A percentile compares a stretch with the other conserved stretches of the same genome.
phyloP scores from a whole-genome alignment of 2,329 filamentous ascomycete genomes.

The Aspergillus thermomutatus region DNA sequence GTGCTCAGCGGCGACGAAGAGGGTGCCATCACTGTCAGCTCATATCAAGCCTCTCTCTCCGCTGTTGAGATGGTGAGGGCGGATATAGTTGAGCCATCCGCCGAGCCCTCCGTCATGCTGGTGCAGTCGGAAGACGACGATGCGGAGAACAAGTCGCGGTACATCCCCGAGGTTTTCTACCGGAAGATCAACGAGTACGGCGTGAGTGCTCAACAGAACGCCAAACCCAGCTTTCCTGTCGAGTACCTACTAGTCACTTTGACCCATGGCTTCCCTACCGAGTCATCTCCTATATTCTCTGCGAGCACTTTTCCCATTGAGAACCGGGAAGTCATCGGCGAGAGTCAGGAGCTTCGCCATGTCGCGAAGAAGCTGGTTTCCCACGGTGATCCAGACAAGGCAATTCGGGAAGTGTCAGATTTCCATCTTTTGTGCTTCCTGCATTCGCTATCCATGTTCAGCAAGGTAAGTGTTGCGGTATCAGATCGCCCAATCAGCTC shows the following conservation, averaged over 20 bases:
- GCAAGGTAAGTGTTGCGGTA: constrained; percentile 63
- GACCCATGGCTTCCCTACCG: constrained; percentile 90
- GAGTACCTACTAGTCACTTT: constrained; percentile 95
- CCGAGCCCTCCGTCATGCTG: constrained; percentile 89
- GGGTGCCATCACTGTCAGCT: constrained; percentile 81
- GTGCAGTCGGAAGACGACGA: constrained; percentile 85
- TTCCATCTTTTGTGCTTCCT: constrained; percentile 94
- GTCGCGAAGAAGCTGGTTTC: constrained; percentile 68
- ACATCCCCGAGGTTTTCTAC: constrained; percentile 98
- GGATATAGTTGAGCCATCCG: constrained; percentile 91
- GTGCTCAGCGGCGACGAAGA: constrained; percentile 89
- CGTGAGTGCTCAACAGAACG: constrained; percentile 93
- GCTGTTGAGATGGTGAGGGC: constrained; percentile 96
- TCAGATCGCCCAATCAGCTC: not conserved
- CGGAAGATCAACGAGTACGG: constrained; percentile 94
- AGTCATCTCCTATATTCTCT: constrained; percentile 72
- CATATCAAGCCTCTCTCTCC: constrained; percentile 93
- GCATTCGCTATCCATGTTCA: constrained; percentile 73
- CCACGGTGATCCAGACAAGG: constrained; percentile 58
- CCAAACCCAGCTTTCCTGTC: constrained; percentile 92
- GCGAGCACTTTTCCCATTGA: constrained; percentile 76
- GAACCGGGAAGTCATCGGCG: constrained; percentile 82
- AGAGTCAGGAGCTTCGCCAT: constrained; percentile 73
- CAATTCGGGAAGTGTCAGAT: constrained; percentile 73
- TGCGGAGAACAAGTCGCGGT: constrained; percentile 66